These are phyloP conservation scores for Yamadazyma spencermartinsiae DNA, from an alignment of 1,139 yeast genomes.

Conservation along the genomic window DNA sequence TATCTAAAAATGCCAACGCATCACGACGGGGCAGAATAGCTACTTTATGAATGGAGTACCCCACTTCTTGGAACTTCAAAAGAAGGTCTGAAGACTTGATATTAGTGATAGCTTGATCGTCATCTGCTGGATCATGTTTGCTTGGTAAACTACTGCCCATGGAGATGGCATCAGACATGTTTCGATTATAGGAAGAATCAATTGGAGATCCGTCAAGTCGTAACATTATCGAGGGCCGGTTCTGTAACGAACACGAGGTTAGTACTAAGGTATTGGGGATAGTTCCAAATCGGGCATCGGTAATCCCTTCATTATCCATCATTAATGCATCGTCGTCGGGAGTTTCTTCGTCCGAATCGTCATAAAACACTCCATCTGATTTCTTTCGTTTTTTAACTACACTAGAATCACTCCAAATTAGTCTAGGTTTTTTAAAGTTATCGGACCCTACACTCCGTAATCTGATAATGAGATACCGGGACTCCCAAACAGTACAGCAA, in stretches of 20 bases:
- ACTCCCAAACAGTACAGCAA: conserved; percentile 83
- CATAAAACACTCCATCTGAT: conserved; percentile 17
- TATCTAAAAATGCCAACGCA: conserved; percentile 76
- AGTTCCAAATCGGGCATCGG: conserved; percentile 66
- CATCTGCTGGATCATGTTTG: conserved; percentile 16
- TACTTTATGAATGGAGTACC: conserved; percentile 70
- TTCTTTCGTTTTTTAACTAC: conserved; percentile 18
- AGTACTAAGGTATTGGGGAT: conserved; percentile 38
- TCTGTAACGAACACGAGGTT: conserved; percentile 39
- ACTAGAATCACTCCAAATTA: conserved; percentile 45
- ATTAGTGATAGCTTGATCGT: conserved; percentile 21
- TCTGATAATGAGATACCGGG: conserved; percentile 74
- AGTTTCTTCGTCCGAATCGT: conserved; percentile 22
- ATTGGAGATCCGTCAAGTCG: conserved; percentile 37
- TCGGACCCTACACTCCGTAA: conserved; percentile 42
- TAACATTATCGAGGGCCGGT: conserved; percentile 36
- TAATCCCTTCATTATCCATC: conserved; percentile 84
- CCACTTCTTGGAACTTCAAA: conserved; percentile 72
- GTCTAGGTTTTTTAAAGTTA: conserved; percentile 57
- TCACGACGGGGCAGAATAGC: conserved; percentile 86
- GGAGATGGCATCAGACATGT: conserved; percentile 19
- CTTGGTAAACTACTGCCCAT: conserved; percentile 22
- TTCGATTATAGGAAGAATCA: conserved; percentile 21
- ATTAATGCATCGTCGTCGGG: conserved; percentile 33
- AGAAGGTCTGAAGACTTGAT: conserved; percentile 35